Percentiles rank a stretch among this genome's conserved stretches.
Evolutionary conservation across 352 stramenopile genomes (phyloP).

Genomic region (Phytophthora pseudosyringae): DNA sequence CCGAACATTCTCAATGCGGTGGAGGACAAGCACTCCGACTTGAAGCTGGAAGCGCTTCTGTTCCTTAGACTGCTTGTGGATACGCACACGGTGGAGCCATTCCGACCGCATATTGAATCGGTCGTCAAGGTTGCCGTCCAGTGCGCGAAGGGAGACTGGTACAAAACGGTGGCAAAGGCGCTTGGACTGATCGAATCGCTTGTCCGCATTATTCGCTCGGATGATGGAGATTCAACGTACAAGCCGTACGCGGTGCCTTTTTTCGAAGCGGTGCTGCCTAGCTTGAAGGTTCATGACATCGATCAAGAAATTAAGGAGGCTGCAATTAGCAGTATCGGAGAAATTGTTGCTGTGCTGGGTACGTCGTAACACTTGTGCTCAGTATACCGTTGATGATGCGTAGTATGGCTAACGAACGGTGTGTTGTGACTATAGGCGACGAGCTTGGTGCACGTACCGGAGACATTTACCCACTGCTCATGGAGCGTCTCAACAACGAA

Average conservation of each 20-base stretch:
- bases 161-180: constrained; percentile 98
- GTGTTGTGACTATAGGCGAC: constrained; percentile 53
- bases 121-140: constrained; percentile 91
- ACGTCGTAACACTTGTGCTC: constrained; percentile 11
- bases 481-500: constrained; percentile 98
- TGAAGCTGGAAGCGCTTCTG: constrained; percentile 96
- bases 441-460: constrained; percentile 80
- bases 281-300: constrained; percentile 96
- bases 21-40: constrained; percentile 91
- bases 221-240: constrained; percentile 39
- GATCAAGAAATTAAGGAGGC: constrained; percentile 99
- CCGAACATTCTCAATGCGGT: constrained; percentile 88
- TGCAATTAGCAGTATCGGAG: constrained; percentile 91
- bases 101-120: constrained; percentile 80
- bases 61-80: constrained; percentile 95
- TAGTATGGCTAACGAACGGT: constrained; percentile 14
- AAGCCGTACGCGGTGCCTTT: constrained; percentile 81
- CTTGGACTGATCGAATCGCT: constrained; percentile 94
- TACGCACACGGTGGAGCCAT: constrained; percentile 82
- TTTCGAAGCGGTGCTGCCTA: constrained; percentile 94
- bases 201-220: constrained; percentile 79
- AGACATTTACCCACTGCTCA: constrained; percentile 92
- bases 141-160: constrained; percentile 96
- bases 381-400: constrained; percentile 1
- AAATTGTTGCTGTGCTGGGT: constrained; percentile 86